Evolutionary conservation across 345 rosid genomes (phyloP).

Genomic region (Syzygium jambos): DNA sequence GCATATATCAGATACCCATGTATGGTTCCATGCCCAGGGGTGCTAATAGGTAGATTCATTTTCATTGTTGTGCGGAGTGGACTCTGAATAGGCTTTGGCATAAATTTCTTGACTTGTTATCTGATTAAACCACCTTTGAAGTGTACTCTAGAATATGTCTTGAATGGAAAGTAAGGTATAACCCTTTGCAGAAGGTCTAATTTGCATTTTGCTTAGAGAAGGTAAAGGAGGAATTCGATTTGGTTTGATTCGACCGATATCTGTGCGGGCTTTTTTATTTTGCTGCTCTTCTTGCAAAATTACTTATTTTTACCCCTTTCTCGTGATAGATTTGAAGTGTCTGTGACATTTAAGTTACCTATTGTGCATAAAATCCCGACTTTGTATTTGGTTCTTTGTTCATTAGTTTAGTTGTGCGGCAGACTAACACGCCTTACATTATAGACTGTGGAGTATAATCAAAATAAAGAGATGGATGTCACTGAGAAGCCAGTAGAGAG

Average conservation of each 20-base stretch:
- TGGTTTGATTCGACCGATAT: not conserved
- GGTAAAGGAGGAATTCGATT: not conserved
- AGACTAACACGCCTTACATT: not conserved
- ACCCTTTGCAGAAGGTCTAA: not conserved
- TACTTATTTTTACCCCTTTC: not conserved
- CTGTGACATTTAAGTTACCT: not conserved
- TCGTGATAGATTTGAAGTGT: not conserved
- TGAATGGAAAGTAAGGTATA: not conserved
- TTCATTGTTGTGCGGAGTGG: not conserved
- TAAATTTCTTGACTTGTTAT: not conserved
- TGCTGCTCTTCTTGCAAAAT: not conserved
- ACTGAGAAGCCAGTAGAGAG: conserved; percentile 32
- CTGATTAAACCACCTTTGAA: not conserved
- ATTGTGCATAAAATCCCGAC: not conserved
- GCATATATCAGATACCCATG: not conserved
- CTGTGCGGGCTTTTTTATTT: not conserved
- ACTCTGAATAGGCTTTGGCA: not conserved
- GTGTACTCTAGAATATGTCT: not conserved
- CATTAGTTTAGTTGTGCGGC: not conserved
- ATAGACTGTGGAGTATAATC: not conserved
- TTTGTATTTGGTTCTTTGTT: not conserved
- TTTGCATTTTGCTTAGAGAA: not conserved
- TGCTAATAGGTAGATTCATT: not conserved
- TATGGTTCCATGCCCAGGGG: not conserved
- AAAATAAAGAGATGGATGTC: conserved; percentile 30